These are phyloP conservation scores for Nepenthes mirabilis DNA, from an alignment of 148 eudicot species.

Conservation along the genomic window DNA sequence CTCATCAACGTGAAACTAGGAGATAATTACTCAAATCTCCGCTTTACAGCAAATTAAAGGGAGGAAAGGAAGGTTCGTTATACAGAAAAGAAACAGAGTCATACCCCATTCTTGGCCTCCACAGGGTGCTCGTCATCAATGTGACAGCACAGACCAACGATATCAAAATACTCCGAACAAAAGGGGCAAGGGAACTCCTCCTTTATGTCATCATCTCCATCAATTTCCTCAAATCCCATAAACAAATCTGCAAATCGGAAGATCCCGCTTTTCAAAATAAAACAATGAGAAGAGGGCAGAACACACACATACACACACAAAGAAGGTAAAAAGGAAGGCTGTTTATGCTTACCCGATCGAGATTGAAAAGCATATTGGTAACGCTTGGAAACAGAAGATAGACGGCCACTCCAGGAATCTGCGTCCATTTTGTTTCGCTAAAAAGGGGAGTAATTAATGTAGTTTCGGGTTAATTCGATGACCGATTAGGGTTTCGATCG, in stretches of 20 bases:
- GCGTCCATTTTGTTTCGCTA: slow-evolving; percentile 39
- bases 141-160: slow-evolving; percentile 88
- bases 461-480: neutral
- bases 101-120: slow-evolving; percentile 90
- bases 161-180: slow-evolving; percentile 73
- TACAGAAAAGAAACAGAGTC: neutral
- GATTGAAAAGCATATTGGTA: slow-evolving; percentile 64
- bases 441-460: slow-evolving; percentile 2
- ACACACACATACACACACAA: neutral
- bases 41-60: too few species aligned
- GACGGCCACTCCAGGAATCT: slow-evolving; percentile 77
- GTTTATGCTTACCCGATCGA: slow-evolving; percentile 44
- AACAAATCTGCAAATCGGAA: slow-evolving; percentile 44
- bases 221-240: slow-evolving; percentile 81
- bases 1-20: too few species aligned
- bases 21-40: too few species aligned
- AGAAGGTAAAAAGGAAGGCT: neutral
- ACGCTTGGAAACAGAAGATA: slow-evolving; percentile 65
- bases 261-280: slow-evolving; percentile 2
- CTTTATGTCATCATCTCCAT: slow-evolving; percentile 75
- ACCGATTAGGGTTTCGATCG: slow-evolving; percentile 18
- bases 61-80: too few species aligned
- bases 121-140: slow-evolving; percentile 85
- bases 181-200: slow-evolving; percentile 91
- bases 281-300: neutral